A percentile compares a stretch with the other conserved stretches of the same genome.
Evolutionary conservation across 1,284 basidiomycete species (phyloP).

Genomic region (Fomitopsis betulina): DNA sequence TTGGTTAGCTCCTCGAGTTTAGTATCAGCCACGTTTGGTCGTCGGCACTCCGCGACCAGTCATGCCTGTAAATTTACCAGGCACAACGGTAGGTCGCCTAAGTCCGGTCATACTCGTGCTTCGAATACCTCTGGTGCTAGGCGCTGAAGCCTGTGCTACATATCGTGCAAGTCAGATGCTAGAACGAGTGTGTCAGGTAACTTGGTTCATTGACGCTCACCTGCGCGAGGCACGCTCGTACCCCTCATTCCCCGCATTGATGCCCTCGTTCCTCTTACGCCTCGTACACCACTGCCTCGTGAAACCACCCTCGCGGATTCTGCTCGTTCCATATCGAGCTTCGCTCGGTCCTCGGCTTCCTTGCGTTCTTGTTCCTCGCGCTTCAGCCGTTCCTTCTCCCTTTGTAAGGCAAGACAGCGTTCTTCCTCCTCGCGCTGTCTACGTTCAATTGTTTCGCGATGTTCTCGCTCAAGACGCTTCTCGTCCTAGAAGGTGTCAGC

Average conservation of each 20-base stretch:
- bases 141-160: background rate
- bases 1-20: background rate
- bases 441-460: constrained; percentile 40
- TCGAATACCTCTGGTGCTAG: background rate
- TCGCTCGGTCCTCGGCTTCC: constrained; percentile 44
- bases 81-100: constrained; percentile 1
- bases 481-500: constrained; percentile 47
- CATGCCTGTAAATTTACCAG: background rate
- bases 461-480: constrained; percentile 44
- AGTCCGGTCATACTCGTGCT: background rate
- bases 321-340: constrained; percentile 23
- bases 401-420: constrained; percentile 37
- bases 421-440: constrained; percentile 48
- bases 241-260: constrained; percentile 28
- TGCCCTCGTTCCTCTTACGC: constrained; percentile 34
- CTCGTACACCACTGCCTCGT: constrained; percentile 31
- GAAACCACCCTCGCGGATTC: constrained; percentile 14
- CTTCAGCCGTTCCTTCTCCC: constrained; percentile 45
- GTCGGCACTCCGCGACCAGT: background rate
- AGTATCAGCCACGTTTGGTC: background rate
- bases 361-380: constrained; percentile 47
- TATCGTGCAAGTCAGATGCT: background rate
- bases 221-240: constrained; percentile 2
- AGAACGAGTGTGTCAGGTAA: background rate
- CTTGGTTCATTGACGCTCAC: constrained; percentile 6